Conservation (phyloP, 441 rosid species). For the Erysimum pusillum region DNA sequence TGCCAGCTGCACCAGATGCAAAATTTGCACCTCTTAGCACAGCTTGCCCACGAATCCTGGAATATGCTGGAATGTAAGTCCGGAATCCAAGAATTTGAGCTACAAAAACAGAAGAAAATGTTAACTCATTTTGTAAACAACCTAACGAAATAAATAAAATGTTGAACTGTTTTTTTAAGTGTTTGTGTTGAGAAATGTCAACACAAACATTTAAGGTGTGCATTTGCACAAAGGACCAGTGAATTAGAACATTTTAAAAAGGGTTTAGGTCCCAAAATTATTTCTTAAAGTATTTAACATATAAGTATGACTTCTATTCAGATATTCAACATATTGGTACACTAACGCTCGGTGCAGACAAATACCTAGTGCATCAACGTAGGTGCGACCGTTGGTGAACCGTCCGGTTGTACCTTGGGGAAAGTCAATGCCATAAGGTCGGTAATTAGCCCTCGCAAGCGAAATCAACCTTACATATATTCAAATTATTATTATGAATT, state of each 20-base stretch:
- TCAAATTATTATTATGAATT: background rate
- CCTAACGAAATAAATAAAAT: background rate
- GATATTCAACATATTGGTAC: background rate
- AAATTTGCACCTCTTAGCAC: slow-evolving; percentile 70
- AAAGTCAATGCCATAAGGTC: slow-evolving; percentile 77
- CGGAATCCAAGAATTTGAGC: slow-evolving; percentile 85
- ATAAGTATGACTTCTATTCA: no score
- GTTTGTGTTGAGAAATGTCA: no score
- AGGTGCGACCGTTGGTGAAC: slow-evolving; percentile 80
- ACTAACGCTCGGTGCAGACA: background rate
- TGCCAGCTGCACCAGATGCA: slow-evolving; percentile 95
- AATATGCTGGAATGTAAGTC: slow-evolving; percentile 66
- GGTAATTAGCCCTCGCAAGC: slow-evolving; percentile 71
- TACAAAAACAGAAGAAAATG: slow-evolving; percentile 42
- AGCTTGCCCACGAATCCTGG: slow-evolving; percentile 66
- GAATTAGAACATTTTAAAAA: no score
- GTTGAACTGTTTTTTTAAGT: no score
- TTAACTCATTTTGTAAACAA: background rate
- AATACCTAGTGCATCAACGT: slow-evolving; percentile 69
- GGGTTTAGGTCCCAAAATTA: no score
- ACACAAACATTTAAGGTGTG: no score
- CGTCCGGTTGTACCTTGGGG: slow-evolving; percentile 67
- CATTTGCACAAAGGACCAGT: no score
- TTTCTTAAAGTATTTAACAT: no score
- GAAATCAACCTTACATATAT: slow-evolving; percentile 46